These are phyloP conservation scores for Cystobasidiaceae sp. DNA, from an alignment of 1,284 basidiomycete species.

Conservation along the genomic window DNA sequence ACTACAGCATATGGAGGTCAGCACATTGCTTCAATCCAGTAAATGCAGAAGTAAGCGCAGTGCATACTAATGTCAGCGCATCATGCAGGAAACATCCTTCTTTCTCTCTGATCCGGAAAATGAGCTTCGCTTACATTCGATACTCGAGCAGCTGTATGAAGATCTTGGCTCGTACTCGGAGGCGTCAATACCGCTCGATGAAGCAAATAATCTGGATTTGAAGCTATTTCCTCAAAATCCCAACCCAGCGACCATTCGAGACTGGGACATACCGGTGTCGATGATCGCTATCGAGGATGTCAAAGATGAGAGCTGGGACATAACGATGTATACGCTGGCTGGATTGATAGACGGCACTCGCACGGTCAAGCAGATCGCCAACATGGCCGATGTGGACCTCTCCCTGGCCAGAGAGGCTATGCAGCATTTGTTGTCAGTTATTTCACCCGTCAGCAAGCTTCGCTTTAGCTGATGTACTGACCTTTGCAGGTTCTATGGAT, in stretches of 20 bases:
- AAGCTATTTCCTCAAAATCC: slow-evolving; percentile 93
- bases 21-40: too few relatives aligned
- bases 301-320: slow-evolving; percentile 89
- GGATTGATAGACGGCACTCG: slow-evolving; percentile 82
- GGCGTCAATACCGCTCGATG: slow-evolving; percentile 80
- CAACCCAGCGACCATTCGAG: slow-evolving; percentile 79
- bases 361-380: slow-evolving; percentile 83
- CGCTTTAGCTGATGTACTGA: neutral
- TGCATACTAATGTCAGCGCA: too few relatives aligned
- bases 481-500: slow-evolving; percentile 77
- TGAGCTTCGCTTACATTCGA: slow-evolving; percentile 67
- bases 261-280: slow-evolving; percentile 93
- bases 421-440: slow-evolving; percentile 79
- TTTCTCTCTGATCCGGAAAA: slow-evolving; percentile 75
- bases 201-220: slow-evolving; percentile 84
- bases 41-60: too few relatives aligned
- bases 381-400: slow-evolving; percentile 79
- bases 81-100: slow-evolving; percentile 71
- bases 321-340: slow-evolving; percentile 72
- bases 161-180: slow-evolving; percentile 96
- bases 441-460: slow-evolving; percentile 13
- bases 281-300: slow-evolving; percentile 75
- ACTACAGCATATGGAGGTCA: slow-evolving; percentile 76
- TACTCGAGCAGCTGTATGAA: slow-evolving; percentile 94
- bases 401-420: slow-evolving; percentile 79